These are phyloP conservation scores for Agapanthus africanus DNA, from an alignment of 106 monocot genomes.

Conservation along the genomic window DNA sequence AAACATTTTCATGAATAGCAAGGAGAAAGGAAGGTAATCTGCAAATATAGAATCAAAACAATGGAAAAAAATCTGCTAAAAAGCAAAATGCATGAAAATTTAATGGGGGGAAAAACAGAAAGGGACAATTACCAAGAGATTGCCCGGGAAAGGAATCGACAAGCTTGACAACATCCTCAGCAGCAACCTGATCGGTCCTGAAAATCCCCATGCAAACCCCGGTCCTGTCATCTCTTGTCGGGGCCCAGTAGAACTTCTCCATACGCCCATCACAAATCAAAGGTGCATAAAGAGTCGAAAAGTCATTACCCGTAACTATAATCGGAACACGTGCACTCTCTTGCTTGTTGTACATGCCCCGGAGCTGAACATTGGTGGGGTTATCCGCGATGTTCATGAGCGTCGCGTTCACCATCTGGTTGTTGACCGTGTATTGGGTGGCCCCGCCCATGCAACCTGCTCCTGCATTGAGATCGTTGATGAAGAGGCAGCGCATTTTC, in stretches of 20 bases:
- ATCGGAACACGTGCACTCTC: slow-evolving; percentile 85
- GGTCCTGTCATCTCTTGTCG: slow-evolving; percentile 78
- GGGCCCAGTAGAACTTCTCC: slow-evolving; percentile 99
- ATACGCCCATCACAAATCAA: slow-evolving; percentile 95
- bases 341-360: slow-evolving; percentile 98
- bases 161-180: slow-evolving; percentile 55
- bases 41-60: too few species aligned
- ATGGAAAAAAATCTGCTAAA: too few species aligned
- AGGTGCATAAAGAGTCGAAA: slow-evolving; percentile 94
- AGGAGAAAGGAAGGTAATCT: too few species aligned
- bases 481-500: slow-evolving; percentile 92
- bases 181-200: slow-evolving; percentile 57
- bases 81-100: too few species aligned
- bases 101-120: too few species aligned
- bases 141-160: slow-evolving; percentile 92
- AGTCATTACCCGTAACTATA: slow-evolving; percentile 93
- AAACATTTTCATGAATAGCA: too few species aligned
- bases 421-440: slow-evolving; percentile 99
- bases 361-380: slow-evolving; percentile 94
- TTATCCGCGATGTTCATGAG: slow-evolving; percentile 99
- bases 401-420: slow-evolving; percentile 99
- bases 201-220: slow-evolving; percentile 88
- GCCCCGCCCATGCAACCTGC: slow-evolving; percentile 90
- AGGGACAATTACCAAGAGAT: slow-evolving; percentile 70
- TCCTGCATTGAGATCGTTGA: slow-evolving; percentile 96